A percentile compares a stretch with the other conserved stretches of the same genome.
Conservation (phyloP, 2,329 filamentous ascomycete species). For the Microdochium trichocladiopsis region DNA sequence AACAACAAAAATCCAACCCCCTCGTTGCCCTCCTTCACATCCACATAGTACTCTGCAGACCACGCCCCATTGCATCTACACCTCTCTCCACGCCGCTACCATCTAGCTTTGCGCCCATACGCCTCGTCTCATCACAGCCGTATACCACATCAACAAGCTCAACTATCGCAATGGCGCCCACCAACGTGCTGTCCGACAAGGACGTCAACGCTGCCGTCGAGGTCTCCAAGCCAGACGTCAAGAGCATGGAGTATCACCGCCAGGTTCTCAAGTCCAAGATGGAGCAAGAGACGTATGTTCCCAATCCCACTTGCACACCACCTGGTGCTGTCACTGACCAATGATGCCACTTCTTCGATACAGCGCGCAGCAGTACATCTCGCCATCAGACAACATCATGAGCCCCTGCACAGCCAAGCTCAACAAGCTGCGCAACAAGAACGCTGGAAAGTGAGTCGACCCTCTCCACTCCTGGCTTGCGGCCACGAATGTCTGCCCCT, state of each 20-base stretch:
- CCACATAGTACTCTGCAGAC: too few species aligned
- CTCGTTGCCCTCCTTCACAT: too few species aligned
- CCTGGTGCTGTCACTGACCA: conserved; percentile 11
- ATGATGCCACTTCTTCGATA: conserved; percentile 18
- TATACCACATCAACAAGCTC: conserved; percentile 32
- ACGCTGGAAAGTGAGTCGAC: conserved; percentile 63
- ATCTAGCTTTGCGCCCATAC: too few species aligned
- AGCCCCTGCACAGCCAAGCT: conserved; percentile 81
- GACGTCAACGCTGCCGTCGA: conserved; percentile 54
- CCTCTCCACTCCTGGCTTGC: background rate
- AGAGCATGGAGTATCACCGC: conserved; percentile 72
- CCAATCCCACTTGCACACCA: background rate
- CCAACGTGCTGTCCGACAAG: conserved; percentile 56
- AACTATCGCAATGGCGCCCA: conserved; percentile 39
- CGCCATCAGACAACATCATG: conserved; percentile 84
- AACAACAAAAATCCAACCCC: too few species aligned
- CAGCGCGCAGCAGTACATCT: conserved; percentile 55
- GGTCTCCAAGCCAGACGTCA: conserved; percentile 35
- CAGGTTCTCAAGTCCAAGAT: conserved; percentile 69
- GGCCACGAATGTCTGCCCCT: too few species aligned
- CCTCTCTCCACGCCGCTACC: too few species aligned
- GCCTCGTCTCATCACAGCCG: background rate
- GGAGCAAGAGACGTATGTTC: conserved; percentile 55
- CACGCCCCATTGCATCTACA: too few species aligned
- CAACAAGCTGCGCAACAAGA: conserved; percentile 72